phyloP scores from a whole-genome alignment of 2,329 filamentous ascomycete genomes.

The Calycina herbarum region DNA sequence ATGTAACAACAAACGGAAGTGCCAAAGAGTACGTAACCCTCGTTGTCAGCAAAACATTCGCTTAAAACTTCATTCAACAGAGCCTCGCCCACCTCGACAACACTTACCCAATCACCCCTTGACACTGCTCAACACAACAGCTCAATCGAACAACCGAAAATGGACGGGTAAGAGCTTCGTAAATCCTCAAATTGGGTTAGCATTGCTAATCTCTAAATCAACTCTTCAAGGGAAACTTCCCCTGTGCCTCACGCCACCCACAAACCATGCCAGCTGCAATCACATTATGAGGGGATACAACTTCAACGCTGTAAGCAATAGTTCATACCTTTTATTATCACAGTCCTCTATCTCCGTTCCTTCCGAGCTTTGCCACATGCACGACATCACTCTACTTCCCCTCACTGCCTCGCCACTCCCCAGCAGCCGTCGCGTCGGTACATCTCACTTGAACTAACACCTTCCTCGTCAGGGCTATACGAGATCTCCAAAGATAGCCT shows the following conservation, averaged over 20 bases:
- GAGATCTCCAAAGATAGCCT: conserved; percentile 12
- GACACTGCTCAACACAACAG: background rate
- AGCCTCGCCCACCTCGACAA: background rate
- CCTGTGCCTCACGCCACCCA: background rate
- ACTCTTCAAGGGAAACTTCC: background rate
- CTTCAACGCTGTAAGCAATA: background rate
- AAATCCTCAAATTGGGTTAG: background rate
- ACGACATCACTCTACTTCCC: background rate
- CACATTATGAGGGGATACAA: background rate
- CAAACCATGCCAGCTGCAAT: background rate
- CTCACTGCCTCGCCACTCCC: no score
- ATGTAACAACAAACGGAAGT: background rate
- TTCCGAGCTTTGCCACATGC: background rate
- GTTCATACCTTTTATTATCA: background rate
- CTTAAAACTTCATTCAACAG: background rate
- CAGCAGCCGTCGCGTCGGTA: no score
- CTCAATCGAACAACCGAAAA: no score
- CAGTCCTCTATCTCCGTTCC: background rate
- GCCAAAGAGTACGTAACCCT: background rate
- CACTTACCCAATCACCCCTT: background rate
- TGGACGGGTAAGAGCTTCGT: background rate
- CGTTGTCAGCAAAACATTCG: background rate
- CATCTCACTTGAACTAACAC: background rate
- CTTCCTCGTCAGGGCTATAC: conserved; percentile 1
- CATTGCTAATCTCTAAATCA: background rate